Base-by-base conservation (phyloP, 805 yeast genomes). In the Saturnispora dispora region DNA sequence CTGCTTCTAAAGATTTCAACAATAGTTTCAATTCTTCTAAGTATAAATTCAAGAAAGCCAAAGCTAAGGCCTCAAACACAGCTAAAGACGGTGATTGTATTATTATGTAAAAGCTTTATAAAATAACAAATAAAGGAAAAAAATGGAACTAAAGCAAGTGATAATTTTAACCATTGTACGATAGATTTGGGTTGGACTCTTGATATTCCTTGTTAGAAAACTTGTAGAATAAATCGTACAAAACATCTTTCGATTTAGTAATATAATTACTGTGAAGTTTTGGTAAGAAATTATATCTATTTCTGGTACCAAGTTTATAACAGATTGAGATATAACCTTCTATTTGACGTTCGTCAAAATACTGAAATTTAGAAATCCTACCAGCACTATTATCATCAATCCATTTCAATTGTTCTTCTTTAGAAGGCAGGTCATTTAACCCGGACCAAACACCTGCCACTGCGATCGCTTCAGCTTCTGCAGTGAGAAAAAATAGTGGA, bases 381-480 rank as follows among this genome's bases (percentile, higher is more conserved):
- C 51, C 58, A 30, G 22, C 49, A 20, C 53, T 41, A 37, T 57
- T 48, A 10, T 52, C 41, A 40, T 53, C 45, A 25, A 56, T 50
- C 61, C 61, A 58, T 35, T 49, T 35, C 17, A 43, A 44, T 46
- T 58, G 61, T 10, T 51, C 50, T 13, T 55, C 53, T 7, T 59
- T 57, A 0, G 73, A 45, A 3, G 82, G 82, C 28, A 77, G 59
- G 11, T 55, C 13, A 20, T 60, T 63, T 28, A 62, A 60, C n/a
- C 70, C 70, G 1, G 78, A 66, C 82, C 82, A 78, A 11, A 76
- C 75, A 6, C 82, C 82, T 10, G 79, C 78, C 41, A 78, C 63
- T 0, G 80, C 78, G 13, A 79, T 74, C 1, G 80, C 74, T 49
- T 69, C 64, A 0, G 76, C 66, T 55, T 78, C 83, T 50, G 78